These are phyloP conservation scores for Pholiota microspora DNA, from an alignment of 768 basidiomycete genomes.

Conservation along the genomic window DNA sequence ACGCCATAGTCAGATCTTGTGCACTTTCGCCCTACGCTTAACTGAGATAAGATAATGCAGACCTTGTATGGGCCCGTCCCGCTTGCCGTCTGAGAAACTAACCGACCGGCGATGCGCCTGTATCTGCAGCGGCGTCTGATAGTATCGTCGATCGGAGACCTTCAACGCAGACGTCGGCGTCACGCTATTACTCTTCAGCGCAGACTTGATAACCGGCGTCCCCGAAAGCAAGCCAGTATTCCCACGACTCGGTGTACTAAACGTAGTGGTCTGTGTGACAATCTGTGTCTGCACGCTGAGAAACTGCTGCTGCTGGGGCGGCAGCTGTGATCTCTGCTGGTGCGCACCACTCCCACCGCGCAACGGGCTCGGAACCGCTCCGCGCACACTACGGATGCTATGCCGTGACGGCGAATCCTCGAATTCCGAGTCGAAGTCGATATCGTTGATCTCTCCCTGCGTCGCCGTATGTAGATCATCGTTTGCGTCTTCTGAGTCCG, in stretches of 20 bases:
- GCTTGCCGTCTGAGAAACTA: conserved; percentile 94
- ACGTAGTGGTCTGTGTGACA: conserved; percentile 8
- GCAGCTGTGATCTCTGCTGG: neutral
- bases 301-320: conserved; percentile 9
- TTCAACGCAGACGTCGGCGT: conserved; percentile 65
- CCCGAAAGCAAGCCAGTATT: conserved; percentile 15
- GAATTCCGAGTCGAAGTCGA: conserved; percentile 40
- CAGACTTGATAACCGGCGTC: conserved; percentile 42
- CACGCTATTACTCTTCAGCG: conserved; percentile 37
- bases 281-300: conserved; percentile 16
- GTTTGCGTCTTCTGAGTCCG: conserved; percentile 50
- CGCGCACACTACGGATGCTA: conserved; percentile 10
- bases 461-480: conserved; percentile 33
- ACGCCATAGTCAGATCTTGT: neutral
- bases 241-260: conserved; percentile 27
- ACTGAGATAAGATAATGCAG: conserved; percentile 1
- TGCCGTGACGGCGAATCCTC: conserved; percentile 28
- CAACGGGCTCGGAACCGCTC: neutral
- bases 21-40: neutral
- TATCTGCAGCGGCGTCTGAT: conserved; percentile 54
- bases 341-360: neutral
- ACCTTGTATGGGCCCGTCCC: conserved; percentile 84
- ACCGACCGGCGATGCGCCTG: conserved; percentile 74
- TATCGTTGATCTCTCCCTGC: conserved; percentile 28
- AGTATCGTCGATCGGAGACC: conserved; percentile 43